Conservation (phyloP, 192 early-diverging fungal species). For the Entomortierella parvispora region DNA sequence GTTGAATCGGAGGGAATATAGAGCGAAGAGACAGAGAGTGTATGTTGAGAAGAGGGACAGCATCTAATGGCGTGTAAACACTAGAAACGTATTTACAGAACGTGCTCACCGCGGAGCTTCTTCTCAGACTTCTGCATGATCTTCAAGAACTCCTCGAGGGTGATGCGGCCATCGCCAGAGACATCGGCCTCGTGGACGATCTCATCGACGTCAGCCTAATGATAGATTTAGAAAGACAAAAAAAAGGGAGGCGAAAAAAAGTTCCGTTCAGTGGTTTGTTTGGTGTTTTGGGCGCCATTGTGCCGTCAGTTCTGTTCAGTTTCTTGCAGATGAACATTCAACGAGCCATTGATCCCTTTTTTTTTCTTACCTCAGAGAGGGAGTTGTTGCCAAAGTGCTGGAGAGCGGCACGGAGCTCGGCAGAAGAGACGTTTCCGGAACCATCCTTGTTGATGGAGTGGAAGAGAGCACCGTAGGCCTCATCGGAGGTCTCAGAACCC, state of each 20-base stretch:
- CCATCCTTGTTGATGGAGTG: constrained; percentile 49
- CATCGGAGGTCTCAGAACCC: constrained; percentile 45
- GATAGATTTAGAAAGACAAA: background rate
- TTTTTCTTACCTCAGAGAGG: constrained; percentile 35
- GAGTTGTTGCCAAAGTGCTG: constrained; percentile 52
- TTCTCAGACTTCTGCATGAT: constrained; percentile 69
- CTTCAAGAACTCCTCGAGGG: constrained; percentile 91
- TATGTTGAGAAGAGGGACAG: background rate
- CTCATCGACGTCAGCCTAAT: constrained; percentile 61
- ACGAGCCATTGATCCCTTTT: too few relatives aligned
- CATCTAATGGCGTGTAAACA: background rate
- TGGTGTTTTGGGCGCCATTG: background rate
- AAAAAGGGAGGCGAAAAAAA: background rate
- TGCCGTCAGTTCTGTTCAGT: background rate
- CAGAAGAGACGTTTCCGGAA: constrained; percentile 45
- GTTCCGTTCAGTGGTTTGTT: background rate
- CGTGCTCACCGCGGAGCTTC: constrained; percentile 54
- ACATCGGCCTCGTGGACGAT: constrained; percentile 83
- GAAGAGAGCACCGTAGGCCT: constrained; percentile 37
- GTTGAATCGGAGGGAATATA: too few relatives aligned
- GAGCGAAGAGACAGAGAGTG: background rate
- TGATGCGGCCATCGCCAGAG: constrained; percentile 88
- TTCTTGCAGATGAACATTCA: too few relatives aligned
- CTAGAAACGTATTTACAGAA: constrained; percentile 25
- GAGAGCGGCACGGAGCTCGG: constrained; percentile 48